A percentile compares a stretch with the other conserved stretches of the same genome.
Conservation (phyloP, 1,284 basidiomycete genomes). For the Papiliotrema nemorosa region DNA sequence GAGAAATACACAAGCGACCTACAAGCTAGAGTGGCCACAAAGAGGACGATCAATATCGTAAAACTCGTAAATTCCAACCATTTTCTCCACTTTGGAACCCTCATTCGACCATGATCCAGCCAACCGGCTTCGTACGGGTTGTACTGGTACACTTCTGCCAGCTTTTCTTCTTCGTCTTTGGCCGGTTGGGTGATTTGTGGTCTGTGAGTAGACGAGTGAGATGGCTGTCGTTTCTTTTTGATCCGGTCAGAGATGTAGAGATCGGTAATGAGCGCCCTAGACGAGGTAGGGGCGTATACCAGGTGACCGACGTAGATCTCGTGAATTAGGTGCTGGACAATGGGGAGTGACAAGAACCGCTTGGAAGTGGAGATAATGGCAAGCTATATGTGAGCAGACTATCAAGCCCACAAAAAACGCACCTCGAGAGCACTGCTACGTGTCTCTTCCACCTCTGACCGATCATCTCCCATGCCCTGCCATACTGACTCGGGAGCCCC, state of each 20-base stretch:
- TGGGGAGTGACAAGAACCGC: slow-evolving; percentile 68
- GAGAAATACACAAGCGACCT: slow-evolving; percentile 28
- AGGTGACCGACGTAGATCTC: slow-evolving; percentile 68
- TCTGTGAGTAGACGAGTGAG: slow-evolving; percentile 2
- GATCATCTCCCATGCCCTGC: slow-evolving; percentile 60
- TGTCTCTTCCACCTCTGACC: slow-evolving; percentile 57
- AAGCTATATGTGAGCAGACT: slow-evolving; percentile 56
- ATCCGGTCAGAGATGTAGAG: slow-evolving; percentile 66
- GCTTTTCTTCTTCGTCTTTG: slow-evolving; percentile 16
- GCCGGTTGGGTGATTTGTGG: neutral
- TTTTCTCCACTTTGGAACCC: slow-evolving; percentile 74
- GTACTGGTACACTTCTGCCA: slow-evolving; percentile 58
- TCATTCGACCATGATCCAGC: slow-evolving; percentile 70
- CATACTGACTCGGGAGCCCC: slow-evolving; percentile 68
- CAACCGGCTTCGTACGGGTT: slow-evolving; percentile 68
- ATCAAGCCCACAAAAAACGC: slow-evolving; percentile 16
- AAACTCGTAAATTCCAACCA: slow-evolving; percentile 74
- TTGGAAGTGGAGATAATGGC: slow-evolving; percentile 78
- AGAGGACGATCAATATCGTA: slow-evolving; percentile 62
- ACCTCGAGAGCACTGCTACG: slow-evolving; percentile 74
- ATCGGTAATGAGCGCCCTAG: slow-evolving; percentile 72
- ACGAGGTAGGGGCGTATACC: slow-evolving; percentile 55
- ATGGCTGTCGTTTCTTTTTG: slow-evolving; percentile 14
- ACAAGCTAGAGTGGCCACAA: slow-evolving; percentile 58
- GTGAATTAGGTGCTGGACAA: slow-evolving; percentile 76